phyloP scores from a whole-genome alignment of 2,329 filamentous ascomycete genomes.

The Fusarium tanahbumbuense region DNA sequence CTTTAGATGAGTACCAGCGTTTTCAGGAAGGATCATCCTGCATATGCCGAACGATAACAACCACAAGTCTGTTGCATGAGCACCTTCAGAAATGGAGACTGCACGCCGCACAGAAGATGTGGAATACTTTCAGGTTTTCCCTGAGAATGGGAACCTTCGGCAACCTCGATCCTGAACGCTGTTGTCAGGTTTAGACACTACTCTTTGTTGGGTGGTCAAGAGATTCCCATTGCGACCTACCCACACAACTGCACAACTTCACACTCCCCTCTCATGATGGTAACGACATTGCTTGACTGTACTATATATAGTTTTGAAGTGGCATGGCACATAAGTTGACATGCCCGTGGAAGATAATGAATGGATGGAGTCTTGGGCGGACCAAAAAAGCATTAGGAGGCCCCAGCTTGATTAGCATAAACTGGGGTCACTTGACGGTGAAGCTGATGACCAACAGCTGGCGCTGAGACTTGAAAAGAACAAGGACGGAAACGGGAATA shows the following conservation, averaged over 20 bases:
- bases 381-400: slow-evolving; percentile 36
- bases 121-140: slow-evolving; percentile 17
- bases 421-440: slow-evolving; percentile 32
- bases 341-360: slow-evolving; percentile 43
- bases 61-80: not conserved
- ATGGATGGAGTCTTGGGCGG: slow-evolving; percentile 40
- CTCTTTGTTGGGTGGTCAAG: slow-evolving; percentile 7
- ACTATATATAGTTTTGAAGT: slow-evolving; percentile 25
- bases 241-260: slow-evolving; percentile 5
- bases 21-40: not conserved
- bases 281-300: slow-evolving; percentile 18
- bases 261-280: slow-evolving; percentile 25
- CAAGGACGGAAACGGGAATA: not conserved
- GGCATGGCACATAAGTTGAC: slow-evolving; percentile 36
- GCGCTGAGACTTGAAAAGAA: not conserved
- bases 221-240: slow-evolving; percentile 2
- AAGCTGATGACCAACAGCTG: slow-evolving; percentile 21
- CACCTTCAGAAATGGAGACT: slow-evolving; percentile 26
- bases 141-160: slow-evolving; percentile 33
- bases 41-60: slow-evolving; percentile 11
- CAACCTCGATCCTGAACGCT: slow-evolving; percentile 7
- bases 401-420: slow-evolving; percentile 30
- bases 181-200: slow-evolving; percentile 3
- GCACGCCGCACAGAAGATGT: slow-evolving; percentile 12
- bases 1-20: slow-evolving; percentile 38